Percentiles rank a stretch among this genome's conserved stretches.
Evolutionary conservation across 352 stramenopile species (phyloP).

Genomic region (Phytophthora colocasiae): DNA sequence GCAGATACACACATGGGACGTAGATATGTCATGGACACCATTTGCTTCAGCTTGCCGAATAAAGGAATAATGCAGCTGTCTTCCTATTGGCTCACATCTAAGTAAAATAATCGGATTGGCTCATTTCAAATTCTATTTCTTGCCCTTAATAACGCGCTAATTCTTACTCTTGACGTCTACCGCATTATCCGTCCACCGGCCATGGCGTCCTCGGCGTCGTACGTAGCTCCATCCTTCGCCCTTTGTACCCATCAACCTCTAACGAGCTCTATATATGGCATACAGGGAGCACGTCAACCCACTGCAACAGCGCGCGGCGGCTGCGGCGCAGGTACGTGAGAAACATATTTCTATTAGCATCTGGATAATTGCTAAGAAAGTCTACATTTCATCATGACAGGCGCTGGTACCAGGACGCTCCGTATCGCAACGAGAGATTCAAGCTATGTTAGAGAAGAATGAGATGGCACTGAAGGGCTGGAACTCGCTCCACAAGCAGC

Average conservation of each 20-base stretch:
- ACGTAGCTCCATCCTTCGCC: conserved; percentile 11
- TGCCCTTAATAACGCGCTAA: conserved; percentile 26
- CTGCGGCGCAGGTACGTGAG: conserved; percentile 54
- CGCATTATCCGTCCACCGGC: conserved; percentile 13
- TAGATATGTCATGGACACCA: conserved; percentile 15
- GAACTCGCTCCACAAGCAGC: conserved; percentile 75
- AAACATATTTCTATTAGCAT: not conserved
- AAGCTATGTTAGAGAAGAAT: conserved; percentile 89
- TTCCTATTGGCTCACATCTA: conserved; percentile 14
- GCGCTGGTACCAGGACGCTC: conserved; percentile 57
- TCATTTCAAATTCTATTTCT: conserved; percentile 10
- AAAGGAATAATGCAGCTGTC: not conserved
- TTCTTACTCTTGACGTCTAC: conserved; percentile 9
- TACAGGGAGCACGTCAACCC: conserved; percentile 33
- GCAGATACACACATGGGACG: conserved; percentile 80
- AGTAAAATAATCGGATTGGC: conserved; percentile 24
- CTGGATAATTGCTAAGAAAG: not conserved
- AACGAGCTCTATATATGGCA: conserved; percentile 15
- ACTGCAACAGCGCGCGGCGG: conserved; percentile 70
- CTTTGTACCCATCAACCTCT: not conserved
- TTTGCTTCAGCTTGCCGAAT: conserved; percentile 5
- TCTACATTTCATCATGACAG: conserved; percentile 8
- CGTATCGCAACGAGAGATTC: conserved; percentile 68
- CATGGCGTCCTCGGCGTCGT: conserved; percentile 41
- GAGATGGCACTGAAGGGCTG: conserved; percentile 77